phyloP scores from a whole-genome alignment of 2,329 filamentous ascomycete genomes.

The Phialophora tarda region DNA sequence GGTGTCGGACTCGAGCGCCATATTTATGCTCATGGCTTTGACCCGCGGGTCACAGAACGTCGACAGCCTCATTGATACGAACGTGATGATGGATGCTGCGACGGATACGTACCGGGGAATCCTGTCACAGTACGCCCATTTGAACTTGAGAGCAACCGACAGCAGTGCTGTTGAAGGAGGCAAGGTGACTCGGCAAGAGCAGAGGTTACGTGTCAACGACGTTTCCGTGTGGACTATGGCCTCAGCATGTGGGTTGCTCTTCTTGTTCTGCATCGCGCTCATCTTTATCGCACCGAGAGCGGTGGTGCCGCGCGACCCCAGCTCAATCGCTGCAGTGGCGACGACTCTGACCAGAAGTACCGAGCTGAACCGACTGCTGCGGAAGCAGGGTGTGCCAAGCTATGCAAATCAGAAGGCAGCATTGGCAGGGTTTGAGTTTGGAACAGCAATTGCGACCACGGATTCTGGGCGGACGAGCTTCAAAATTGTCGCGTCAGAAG shows the following conservation, averaged over 20 bases:
- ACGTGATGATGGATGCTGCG: slow-evolving; percentile 33
- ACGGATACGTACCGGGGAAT: slow-evolving; percentile 35
- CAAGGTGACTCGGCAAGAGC: slow-evolving; percentile 23
- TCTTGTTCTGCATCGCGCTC: slow-evolving; percentile 31
- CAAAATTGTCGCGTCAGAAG: slow-evolving; percentile 39
- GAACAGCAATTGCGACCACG: slow-evolving; percentile 37
- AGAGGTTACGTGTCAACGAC: slow-evolving; percentile 34
- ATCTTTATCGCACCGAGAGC: slow-evolving; percentile 35
- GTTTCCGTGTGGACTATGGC: slow-evolving; percentile 36
- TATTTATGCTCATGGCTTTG: slow-evolving; percentile 37
- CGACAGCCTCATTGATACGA: slow-evolving; percentile 32
- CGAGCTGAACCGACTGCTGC: slow-evolving; percentile 37
- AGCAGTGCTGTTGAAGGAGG: slow-evolving; percentile 24
- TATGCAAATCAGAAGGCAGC: slow-evolving; percentile 33
- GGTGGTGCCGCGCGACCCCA: slow-evolving; percentile 39
- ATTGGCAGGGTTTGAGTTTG: slow-evolving; percentile 38
- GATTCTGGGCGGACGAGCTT: slow-evolving; percentile 35
- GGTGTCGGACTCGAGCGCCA: slow-evolving; percentile 26
- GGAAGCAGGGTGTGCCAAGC: slow-evolving; percentile 30
- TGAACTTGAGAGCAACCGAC: slow-evolving; percentile 26
- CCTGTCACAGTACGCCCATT: slow-evolving; percentile 37
- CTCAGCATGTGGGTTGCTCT: slow-evolving; percentile 31
- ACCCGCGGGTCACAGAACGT: slow-evolving; percentile 29
- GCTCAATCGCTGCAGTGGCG: slow-evolving; percentile 36
- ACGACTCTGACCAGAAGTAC: slow-evolving; percentile 36